Evolutionary conservation across 768 basidiomycete species (phyloP).

Genomic region (Pilatotrama ljubarskyi): DNA sequence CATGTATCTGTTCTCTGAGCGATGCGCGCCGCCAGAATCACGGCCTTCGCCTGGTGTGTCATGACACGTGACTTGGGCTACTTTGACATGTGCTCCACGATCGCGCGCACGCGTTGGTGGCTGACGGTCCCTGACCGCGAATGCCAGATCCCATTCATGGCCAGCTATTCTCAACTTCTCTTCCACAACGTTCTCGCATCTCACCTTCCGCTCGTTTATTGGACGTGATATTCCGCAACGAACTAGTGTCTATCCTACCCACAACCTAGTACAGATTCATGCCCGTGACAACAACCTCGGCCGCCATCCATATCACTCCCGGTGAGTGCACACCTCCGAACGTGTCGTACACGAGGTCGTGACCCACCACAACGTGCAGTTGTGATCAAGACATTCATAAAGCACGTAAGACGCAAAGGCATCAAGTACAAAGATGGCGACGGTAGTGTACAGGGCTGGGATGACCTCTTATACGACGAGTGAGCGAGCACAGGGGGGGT

Average conservation of each 20-base stretch:
- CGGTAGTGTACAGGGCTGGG: constrained; percentile 45
- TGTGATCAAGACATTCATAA: constrained; percentile 52
- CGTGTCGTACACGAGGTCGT: not conserved
- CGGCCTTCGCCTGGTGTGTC: not conserved
- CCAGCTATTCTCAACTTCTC: not conserved
- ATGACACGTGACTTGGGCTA: not conserved
- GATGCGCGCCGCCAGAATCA: not conserved
- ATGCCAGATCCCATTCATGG: not conserved
- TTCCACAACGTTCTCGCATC: not conserved
- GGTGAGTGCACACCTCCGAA: constrained; percentile 33
- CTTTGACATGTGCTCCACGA: constrained; percentile 15
- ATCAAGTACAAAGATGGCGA: constrained; percentile 38
- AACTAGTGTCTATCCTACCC: not conserved
- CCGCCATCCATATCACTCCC: constrained; percentile 55
- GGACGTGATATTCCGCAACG: not conserved
- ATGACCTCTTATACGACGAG: constrained; percentile 73
- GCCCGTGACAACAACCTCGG: constrained; percentile 56
- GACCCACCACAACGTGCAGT: constrained; percentile 35
- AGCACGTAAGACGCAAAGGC: constrained; percentile 47
- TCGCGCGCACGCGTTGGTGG: constrained; percentile 16
- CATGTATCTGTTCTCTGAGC: not conserved
- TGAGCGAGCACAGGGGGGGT: constrained; percentile 32
- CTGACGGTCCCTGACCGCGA: constrained; percentile 1
- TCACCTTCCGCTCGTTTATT: not conserved
- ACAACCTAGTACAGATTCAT: constrained; percentile 30